Percentiles rank a stretch among this genome's conserved stretches.
These are phyloP conservation scores for Hypoxylon sp. DNA, from an alignment of 2,329 filamentous ascomycete genomes.

Conservation along the genomic window DNA sequence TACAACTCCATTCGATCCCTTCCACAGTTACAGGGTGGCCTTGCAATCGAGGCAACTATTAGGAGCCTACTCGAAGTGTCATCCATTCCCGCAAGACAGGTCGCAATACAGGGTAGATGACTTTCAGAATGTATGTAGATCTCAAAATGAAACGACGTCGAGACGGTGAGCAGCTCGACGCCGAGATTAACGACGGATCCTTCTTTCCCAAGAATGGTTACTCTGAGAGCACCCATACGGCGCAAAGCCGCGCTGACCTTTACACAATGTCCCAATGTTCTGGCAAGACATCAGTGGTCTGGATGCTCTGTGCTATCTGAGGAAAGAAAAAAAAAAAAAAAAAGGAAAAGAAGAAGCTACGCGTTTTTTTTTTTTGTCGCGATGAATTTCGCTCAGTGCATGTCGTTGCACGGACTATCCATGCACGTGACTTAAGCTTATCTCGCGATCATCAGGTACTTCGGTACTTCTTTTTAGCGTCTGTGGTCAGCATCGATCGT, in stretches of 20 bases:
- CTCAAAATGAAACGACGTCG: conserved; percentile 56
- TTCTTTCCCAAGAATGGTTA: conserved; percentile 54
- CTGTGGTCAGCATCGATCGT: conserved; percentile 35
- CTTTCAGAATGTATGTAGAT: conserved; percentile 50
- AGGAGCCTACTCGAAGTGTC: background rate
- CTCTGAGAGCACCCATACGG: conserved; percentile 51
- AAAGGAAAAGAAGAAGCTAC: conserved; percentile 39
- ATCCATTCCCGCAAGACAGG: background rate
- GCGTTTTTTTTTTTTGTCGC: conserved; percentile 2
- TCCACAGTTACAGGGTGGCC: background rate
- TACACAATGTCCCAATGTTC: conserved; percentile 41
- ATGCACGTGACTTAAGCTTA: conserved; percentile 33
- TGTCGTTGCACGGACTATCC: conserved; percentile 43
- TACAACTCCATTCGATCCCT: background rate
- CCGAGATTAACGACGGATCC: conserved; percentile 57
- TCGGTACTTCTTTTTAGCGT: conserved; percentile 28
- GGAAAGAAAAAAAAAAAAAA: conserved; percentile 56
- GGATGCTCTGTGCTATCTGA: conserved; percentile 67
- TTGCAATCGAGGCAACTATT: background rate
- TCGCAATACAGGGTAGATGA: background rate
- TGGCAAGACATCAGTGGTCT: conserved; percentile 45
- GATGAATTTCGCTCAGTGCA: conserved; percentile 20
- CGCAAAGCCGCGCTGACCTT: conserved; percentile 47
- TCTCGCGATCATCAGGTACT: conserved; percentile 11
- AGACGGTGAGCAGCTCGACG: conserved; percentile 52